Evolutionary conservation across 768 basidiomycete species (phyloP), one percentile per base, ranked within the genome.

Genomic region (Leucogyrophana mollusca): DNA sequence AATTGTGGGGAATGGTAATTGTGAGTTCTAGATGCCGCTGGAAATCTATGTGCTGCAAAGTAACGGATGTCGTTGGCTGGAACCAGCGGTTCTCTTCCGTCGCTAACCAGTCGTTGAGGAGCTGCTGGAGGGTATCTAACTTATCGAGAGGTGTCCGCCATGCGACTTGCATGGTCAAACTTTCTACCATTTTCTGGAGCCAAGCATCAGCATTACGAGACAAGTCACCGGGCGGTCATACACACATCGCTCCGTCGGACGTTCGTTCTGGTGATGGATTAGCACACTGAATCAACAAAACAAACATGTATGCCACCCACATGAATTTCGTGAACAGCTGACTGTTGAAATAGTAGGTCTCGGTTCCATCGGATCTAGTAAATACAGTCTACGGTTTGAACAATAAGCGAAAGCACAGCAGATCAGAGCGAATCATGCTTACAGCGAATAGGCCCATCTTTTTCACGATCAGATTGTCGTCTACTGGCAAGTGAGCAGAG

Each of bases 61-160:
- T 74, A 47, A 90, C 67, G 24, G 74, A 76, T 9, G 87, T 90
- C 22, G 72, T 74, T 3, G 88, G 81, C 42, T 83, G 75, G 55
- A 75, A 90, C 87, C 87, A 90, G 17, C 88, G 72, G 56, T 90
- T 86, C 59, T 87, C 83, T 58, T 90, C 89, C 8, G 82, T 87
- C 22, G 77, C 71, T 9, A 91, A 73, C 89, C 89, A 90, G 34
- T 80, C 76, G 50, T 89, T 89, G 49, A 91, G 61, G 40, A 67
- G 70, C 45, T 74, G 73, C 58, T 88, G 84, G 4, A 91, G 74
- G 20, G 73, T 74, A 53, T 90, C 88, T 0, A 91, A 62, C 62
- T 87, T 90, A 36, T 73, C 75, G 23, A 86, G 61, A 2, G 88
- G 83, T 2, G 87, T 90, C 9, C 76, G 76, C 87, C 88, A 90